Base-by-base conservation (phyloP, 495 filamentous ascomycete species). In the Lophiostoma macrostomum region DNA sequence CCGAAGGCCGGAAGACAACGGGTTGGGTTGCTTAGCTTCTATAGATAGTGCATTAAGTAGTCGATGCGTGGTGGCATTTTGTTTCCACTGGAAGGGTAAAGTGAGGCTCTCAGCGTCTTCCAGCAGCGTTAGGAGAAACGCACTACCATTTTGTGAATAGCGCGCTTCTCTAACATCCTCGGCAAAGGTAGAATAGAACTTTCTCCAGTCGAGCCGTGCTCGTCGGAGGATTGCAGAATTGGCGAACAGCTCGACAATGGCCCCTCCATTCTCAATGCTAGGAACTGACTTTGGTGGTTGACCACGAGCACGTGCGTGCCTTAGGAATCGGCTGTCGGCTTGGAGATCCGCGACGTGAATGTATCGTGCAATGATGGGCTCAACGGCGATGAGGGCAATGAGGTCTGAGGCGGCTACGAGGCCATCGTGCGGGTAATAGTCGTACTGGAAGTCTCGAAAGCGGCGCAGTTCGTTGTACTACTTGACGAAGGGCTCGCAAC, bases 161-260 rank as follows among this genome's bases (percentile, higher is more conserved):
- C 66, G 58, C 29, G 7, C 27, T 16, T 52, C 39, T 35, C 56
- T 46, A 23, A 65, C 40, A 18, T 72, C 69, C 25, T 60, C 53
- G 42, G 64, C 58, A 38, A 69, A 58, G 38, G 36, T 47, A 49
- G 57, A 44, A 57, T 64, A 65, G 60, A 67, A 68, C 45, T 67
- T 61, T 43, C 63, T 65, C 67, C 69, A 72, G 64, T 72, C 61
- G 30, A 72, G 59, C 58, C 60, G 56, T 35, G 68, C 67, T 59
- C 58, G 45, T 53, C 59, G 48, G 28, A 72, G 55, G 47, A 69
- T 65, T 36, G 53, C 31, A 36, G 58, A 69, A 41, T 56, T 46
- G 53, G 68, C 66, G 59, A 69, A 63, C 22, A 68, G 55, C 50
- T 50, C 23, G 36, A 61, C 50, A 19, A 71, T 32, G 49, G 48